A percentile compares a stretch with the other conserved stretches of the same genome.
phyloP scores from a whole-genome alignment of 2,329 filamentous ascomycete species.

The Pseudofabraea citricarpa region DNA sequence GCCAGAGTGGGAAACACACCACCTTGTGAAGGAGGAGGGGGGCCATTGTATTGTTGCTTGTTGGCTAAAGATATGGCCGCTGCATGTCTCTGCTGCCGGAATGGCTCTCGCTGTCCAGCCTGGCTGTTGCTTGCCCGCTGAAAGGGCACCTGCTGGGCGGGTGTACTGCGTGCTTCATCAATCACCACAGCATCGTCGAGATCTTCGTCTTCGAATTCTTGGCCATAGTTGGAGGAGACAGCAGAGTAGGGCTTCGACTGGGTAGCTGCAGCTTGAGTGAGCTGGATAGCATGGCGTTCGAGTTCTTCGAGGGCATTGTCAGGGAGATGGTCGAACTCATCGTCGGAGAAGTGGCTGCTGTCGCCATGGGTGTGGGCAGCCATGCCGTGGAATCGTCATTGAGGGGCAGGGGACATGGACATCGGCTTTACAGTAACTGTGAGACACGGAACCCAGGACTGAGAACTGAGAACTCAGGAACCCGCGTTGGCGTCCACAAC shows the following conservation, averaged over 20 bases:
- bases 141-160: conserved; percentile 10
- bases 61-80: conserved; percentile 6
- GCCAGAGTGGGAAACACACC: no score
- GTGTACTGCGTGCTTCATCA: conserved; percentile 24
- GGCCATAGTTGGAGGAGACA: conserved; percentile 32
- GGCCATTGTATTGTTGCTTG: conserved; percentile 8
- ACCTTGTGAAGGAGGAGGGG: not conserved
- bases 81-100: conserved; percentile 18
- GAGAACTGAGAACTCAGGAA: no score
- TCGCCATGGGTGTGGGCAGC: conserved; percentile 32
- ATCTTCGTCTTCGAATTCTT: conserved; percentile 29
- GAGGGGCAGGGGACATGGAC: no score
- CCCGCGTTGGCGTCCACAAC: not conserved
- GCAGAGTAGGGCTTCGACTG: conserved; percentile 13
- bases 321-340: conserved; percentile 57
- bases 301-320: conserved; percentile 54
- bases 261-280: conserved; percentile 36
- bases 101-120: conserved; percentile 15
- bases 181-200: conserved; percentile 53
- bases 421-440: no score
- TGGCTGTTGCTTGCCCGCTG: conserved; percentile 12
- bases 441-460: no score
- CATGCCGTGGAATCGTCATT: conserved; percentile 33
- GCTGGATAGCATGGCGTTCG: conserved; percentile 58
- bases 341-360: conserved; percentile 61